Evolutionary conservation across 495 filamentous ascomycete genomes (phyloP).

Genomic region (Aspergillus sclerotiicarbonarius): DNA sequence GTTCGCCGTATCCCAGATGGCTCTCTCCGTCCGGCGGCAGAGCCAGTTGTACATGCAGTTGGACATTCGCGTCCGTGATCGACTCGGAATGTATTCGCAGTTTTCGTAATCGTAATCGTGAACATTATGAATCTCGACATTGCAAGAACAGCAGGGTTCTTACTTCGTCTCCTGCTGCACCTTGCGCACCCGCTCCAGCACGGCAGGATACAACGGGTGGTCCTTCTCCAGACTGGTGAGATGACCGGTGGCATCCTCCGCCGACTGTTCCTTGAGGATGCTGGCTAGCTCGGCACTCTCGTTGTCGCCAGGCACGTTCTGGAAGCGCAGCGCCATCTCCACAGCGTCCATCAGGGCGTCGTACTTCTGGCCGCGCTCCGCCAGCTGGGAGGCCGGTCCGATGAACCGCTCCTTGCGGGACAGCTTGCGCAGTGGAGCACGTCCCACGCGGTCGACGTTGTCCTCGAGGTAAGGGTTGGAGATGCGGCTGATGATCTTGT

Average conservation of each 20-base stretch:
- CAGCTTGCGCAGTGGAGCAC: constrained; percentile 90
- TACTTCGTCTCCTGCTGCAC: constrained; percentile 62
- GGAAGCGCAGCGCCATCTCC: constrained; percentile 88
- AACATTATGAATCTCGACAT: constrained; percentile 1
- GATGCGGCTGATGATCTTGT: constrained; percentile 89
- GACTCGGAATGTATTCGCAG: constrained; percentile 17
- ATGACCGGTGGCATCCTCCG: constrained; percentile 66
- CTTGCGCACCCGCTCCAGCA: constrained; percentile 71
- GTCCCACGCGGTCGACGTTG: constrained; percentile 89
- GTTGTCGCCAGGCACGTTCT: constrained; percentile 84
- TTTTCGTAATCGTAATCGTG: constrained; percentile 12
- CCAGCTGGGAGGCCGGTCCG: constrained; percentile 81
- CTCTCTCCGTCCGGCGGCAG: constrained; percentile 26
- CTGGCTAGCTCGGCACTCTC: constrained; percentile 80
- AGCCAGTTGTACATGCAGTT: constrained; percentile 18
- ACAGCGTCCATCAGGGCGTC: constrained; percentile 69
- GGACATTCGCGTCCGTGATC: constrained; percentile 22
- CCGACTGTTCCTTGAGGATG: constrained; percentile 67
- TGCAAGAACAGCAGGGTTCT: constrained; percentile 5
- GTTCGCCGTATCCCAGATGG: constrained; percentile 37
- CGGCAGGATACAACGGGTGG: constrained; percentile 69
- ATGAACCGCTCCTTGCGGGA: constrained; percentile 92
- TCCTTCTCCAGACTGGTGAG: constrained; percentile 70
- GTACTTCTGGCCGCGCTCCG: constrained; percentile 69
- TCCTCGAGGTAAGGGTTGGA: constrained; percentile 94